These are phyloP conservation scores for Alternaria rosae DNA, from an alignment of 2,329 filamentous ascomycete genomes.

Conservation along the genomic window DNA sequence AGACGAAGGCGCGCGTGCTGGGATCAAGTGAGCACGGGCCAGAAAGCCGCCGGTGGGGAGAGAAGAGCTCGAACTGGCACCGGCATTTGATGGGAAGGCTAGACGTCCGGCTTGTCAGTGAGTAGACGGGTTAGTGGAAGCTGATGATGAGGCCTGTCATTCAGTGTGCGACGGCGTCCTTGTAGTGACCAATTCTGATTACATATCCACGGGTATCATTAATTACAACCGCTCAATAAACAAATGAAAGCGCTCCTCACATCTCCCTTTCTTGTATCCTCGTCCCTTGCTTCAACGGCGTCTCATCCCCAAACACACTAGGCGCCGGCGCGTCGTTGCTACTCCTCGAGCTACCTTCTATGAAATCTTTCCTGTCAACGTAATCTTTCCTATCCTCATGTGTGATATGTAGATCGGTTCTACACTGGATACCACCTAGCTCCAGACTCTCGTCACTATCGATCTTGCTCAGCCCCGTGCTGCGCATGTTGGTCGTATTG, in stretches of 20 bases:
- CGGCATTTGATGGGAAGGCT: fast-evolving
- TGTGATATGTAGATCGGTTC: constrained; percentile 22
- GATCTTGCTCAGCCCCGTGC: constrained; percentile 23
- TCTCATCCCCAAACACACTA: constrained; percentile 40
- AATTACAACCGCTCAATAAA: background rate
- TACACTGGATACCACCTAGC: constrained; percentile 33
- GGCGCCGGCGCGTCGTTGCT: constrained; percentile 25
- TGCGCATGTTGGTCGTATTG: background rate
- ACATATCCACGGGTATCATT: constrained; percentile 8
- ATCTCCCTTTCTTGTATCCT: constrained; percentile 7
- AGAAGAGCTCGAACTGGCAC: background rate
- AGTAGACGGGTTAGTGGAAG: background rate
- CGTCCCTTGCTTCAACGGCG: constrained; percentile 25
- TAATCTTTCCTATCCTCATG: constrained; percentile 10
- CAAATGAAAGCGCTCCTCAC: background rate
- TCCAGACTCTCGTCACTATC: constrained; percentile 32
- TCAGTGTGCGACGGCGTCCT: background rate
- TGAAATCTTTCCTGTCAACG: constrained; percentile 4
- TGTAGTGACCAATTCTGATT: background rate
- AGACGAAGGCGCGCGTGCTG: background rate
- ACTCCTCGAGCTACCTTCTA: constrained; percentile 24
- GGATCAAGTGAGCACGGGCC: background rate
- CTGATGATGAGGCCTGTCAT: background rate
- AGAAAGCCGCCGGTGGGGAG: background rate
- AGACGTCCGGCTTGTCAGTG: background rate